These are phyloP conservation scores for Penicillium cataractarum DNA, from an alignment of 495 filamentous ascomycete species.

Conservation along the genomic window DNA sequence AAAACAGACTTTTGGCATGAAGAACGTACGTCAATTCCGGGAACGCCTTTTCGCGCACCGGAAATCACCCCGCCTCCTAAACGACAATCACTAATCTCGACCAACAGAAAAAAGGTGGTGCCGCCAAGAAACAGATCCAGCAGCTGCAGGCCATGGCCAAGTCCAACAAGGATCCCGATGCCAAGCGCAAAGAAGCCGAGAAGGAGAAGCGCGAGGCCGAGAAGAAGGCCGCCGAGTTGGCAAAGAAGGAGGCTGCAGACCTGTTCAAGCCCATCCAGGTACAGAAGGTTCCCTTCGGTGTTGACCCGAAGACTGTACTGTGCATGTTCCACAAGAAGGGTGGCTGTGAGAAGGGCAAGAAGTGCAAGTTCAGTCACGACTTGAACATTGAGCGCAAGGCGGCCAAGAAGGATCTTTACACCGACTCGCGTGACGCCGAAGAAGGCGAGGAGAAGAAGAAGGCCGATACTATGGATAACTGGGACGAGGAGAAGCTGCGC, in stretches of 20 bases:
- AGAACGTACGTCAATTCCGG: conserved; percentile 67
- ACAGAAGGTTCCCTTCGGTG: conserved; percentile 96
- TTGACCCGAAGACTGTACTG: conserved; percentile 97
- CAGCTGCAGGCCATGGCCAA: conserved; percentile 73
- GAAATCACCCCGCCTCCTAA: conserved; percentile 16
- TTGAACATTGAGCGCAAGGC: conserved; percentile 84
- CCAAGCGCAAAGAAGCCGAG: conserved; percentile 88
- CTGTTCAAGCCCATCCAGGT: conserved; percentile 93
- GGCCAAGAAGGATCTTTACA: conserved; percentile 90
- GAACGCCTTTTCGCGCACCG: conserved; percentile 13
- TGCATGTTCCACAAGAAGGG: conserved; percentile 97
- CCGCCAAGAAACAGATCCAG: conserved; percentile 85
- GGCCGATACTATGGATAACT: conserved; percentile 89
- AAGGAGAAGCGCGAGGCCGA: conserved; percentile 83
- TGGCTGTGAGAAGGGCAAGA: conserved; percentile 93
- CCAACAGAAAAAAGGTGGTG: conserved; percentile 84
- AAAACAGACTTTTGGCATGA: conserved; percentile 90
- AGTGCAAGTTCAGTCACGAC: conserved; percentile 98
- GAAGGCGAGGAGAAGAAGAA: conserved; percentile 77
- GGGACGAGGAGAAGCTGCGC: conserved; percentile 95
- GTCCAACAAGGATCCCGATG: conserved; percentile 73
- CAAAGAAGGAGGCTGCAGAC: conserved; percentile 75
- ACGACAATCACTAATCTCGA: conserved; percentile 17
- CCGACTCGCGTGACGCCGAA: conserved; percentile 75
- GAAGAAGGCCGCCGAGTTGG: conserved; percentile 83